Conservation (phyloP, 2,329 filamentous ascomycete genomes). For the Lachnellula occidentalis region DNA sequence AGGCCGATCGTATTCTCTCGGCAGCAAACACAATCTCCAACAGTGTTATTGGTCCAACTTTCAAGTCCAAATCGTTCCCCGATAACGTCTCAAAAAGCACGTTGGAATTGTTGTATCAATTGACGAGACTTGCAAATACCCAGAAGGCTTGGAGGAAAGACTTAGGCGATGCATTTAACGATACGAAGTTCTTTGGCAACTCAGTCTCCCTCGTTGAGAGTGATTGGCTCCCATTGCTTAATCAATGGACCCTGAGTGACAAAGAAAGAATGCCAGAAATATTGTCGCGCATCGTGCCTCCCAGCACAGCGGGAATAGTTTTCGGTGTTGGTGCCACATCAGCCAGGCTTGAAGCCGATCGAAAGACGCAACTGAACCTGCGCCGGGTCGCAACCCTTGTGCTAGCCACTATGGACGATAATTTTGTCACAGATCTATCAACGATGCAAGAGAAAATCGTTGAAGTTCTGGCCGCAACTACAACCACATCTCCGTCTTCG, state of each 20-base stretch:
- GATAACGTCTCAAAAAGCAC: constrained; percentile 71
- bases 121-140: constrained; percentile 71
- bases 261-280: constrained; percentile 85
- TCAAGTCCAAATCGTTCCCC: constrained; percentile 82
- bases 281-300: constrained; percentile 70
- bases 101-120: constrained; percentile 67
- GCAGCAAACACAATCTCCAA: constrained; percentile 77
- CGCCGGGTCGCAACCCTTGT: constrained; percentile 76
- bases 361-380: constrained; percentile 84
- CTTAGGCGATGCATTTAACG: constrained; percentile 85
- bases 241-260: constrained; percentile 78
- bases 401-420: constrained; percentile 69
- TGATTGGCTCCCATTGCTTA: constrained; percentile 78
- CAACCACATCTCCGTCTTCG: constrained; percentile 86
- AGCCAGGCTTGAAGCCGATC: constrained; percentile 88
- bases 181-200: constrained; percentile 76
- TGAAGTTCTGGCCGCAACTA: constrained; percentile 77
- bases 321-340: constrained; percentile 97
- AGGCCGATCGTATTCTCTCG: constrained; percentile 74
- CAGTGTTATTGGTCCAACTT: constrained; percentile 73
- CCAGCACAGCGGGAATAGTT: constrained; percentile 90
- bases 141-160: constrained; percentile 94
- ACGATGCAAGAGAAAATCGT: constrained; percentile 76
- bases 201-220: constrained; percentile 58
- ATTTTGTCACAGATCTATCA: constrained; percentile 71